These are phyloP conservation scores for Astraeus odoratus DNA, from an alignment of 768 basidiomycete species.

Conservation along the genomic window DNA sequence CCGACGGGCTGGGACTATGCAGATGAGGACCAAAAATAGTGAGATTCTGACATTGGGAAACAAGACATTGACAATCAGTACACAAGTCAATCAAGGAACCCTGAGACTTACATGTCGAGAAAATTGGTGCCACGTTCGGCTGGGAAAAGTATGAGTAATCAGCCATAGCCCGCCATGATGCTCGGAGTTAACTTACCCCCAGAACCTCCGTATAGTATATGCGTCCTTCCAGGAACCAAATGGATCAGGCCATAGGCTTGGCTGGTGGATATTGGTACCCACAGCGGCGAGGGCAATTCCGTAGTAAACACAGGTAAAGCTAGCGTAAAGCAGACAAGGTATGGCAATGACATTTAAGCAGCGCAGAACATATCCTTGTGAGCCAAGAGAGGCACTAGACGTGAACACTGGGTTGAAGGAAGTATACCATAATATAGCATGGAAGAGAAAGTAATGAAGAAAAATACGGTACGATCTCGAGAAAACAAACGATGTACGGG, in stretches of 20 bases:
- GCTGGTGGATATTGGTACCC: not conserved
- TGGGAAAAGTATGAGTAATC: not conserved
- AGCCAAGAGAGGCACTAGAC: not conserved
- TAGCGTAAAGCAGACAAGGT: not conserved
- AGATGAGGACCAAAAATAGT: not conserved
- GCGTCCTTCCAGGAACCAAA: not conserved
- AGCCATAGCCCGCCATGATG: not conserved
- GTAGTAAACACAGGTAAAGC: not conserved
- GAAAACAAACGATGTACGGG: conserved; percentile 1
- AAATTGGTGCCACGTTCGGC: not conserved
- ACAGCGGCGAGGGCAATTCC: not conserved
- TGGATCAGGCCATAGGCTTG: not conserved
- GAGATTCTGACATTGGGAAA: not conserved
- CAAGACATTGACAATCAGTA: not conserved
- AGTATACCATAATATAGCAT: not conserved
- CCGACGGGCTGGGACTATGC: not conserved
- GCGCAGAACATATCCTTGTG: not conserved
- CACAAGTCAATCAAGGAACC: not conserved
- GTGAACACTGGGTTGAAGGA: conserved; percentile 3
- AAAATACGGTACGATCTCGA: not conserved
- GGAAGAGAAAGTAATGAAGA: not conserved
- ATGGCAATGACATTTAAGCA: not conserved
- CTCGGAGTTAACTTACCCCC: not conserved
- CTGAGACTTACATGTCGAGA: not conserved
- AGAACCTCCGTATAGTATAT: not conserved